Evolutionary conservation across 331 rosid genomes (phyloP).

Genomic region (Cydonia oblonga): DNA sequence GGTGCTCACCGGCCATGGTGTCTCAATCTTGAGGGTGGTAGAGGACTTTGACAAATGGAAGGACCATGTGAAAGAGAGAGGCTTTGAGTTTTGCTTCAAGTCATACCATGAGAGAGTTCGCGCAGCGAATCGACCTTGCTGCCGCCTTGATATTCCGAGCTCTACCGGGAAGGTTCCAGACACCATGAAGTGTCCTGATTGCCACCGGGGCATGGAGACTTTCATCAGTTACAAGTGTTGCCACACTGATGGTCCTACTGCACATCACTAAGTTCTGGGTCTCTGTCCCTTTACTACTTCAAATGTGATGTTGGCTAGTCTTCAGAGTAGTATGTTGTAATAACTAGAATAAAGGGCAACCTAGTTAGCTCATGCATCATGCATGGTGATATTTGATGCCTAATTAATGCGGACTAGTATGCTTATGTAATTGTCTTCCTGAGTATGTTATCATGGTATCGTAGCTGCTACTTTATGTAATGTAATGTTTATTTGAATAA

Average conservation of each 20-base stretch:
- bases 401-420: too few species aligned
- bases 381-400: background rate
- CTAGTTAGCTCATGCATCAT: background rate
- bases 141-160: constrained; percentile 21
- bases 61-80: constrained; percentile 8
- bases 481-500: too few species aligned
- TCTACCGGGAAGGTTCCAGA: constrained; percentile 29
- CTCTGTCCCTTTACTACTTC: background rate
- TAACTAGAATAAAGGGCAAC: background rate
- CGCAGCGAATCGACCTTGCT: constrained; percentile 13
- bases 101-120: constrained; percentile 10
- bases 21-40: constrained; percentile 23
- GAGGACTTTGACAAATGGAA: constrained; percentile 39
- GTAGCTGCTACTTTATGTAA: too few species aligned
- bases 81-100: constrained; percentile 21
- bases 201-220: constrained; percentile 29
- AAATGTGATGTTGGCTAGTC: background rate
- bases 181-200: constrained; percentile 29
- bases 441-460: background rate
- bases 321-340: background rate
- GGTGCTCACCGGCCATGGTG: constrained; percentile 29
- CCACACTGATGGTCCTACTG: constrained; percentile 19
- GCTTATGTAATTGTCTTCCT: too few species aligned
- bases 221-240: constrained; percentile 32
- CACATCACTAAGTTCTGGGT: background rate